Base-by-base conservation (phyloP, 179 eudicot genomes). In the Beta corolliflora region DNA sequence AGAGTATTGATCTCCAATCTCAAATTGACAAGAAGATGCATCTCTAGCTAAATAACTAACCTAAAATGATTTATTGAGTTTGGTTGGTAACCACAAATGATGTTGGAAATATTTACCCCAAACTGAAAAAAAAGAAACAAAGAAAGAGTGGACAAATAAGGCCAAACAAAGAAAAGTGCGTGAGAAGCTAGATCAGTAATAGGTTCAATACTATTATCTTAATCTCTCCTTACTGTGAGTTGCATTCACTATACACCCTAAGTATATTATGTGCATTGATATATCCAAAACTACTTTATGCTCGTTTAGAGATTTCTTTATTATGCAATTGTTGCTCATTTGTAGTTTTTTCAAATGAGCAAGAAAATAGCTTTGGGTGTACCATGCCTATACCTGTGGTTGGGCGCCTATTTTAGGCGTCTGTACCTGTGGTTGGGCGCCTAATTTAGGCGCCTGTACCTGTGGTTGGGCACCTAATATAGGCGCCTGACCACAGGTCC, bases 121-220 rank as follows among this genome's bases (percentile, higher is more conserved):
- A 67, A 67, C 14, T 67, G 70, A 65, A 25, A 65, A 16, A 65
- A 25, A 65, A 10, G 45, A 29, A 29, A 12, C 45, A 65, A 29
- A 65, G 25, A 29, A 65, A 65, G 45, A 29, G 44, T 10, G 70
- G 44, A 36, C 46, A 67, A 14, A 36, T 31, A 67, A 36, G 48
- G 50, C 71, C 71, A 67, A 67, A 36, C 71, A 67, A 31, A 31
- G 21, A 67, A 36, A 31, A 67, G 71, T 31, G 71, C n/a, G 9
- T 21, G 66, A 61, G 64, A 23, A 59, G 6, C 3, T 13, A 15
- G 15, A 58, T 59, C 36, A 29, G 5, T 25, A 65, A 16, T 23
- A 65, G 3, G 15, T 12, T 12, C 23, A 29, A 14, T 66, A 67
- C 71, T 46, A 36, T 25, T 67, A 21, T 31, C 6, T 46, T 66